A percentile compares a stretch with the other conserved stretches of the same genome.
Conservation (phyloP, 352 stramenopile species). For the Pythium plurisporium region DNA sequence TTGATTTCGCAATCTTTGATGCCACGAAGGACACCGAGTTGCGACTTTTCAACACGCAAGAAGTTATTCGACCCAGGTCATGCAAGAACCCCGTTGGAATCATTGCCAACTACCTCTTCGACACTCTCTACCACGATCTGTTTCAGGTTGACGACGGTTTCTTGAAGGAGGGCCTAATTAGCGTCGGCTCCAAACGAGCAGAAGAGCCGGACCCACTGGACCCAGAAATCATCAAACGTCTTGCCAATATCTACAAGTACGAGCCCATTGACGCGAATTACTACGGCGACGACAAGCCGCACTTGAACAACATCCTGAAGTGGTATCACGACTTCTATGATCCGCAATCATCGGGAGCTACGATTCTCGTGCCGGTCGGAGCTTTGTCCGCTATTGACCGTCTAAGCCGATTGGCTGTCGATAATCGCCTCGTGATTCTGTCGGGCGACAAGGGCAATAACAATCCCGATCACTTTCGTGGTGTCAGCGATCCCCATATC, state of each 20-base stretch:
- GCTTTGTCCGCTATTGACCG: constrained; percentile 47
- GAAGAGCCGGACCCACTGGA: constrained; percentile 84
- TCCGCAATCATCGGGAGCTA: constrained; percentile 54
- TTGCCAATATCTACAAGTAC: constrained; percentile 90
- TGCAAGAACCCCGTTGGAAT: constrained; percentile 87
- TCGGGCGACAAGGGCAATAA: constrained; percentile 94
- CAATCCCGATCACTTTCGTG: constrained; percentile 90
- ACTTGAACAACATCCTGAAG: constrained; percentile 89
- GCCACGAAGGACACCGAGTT: constrained; percentile 86
- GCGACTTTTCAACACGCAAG: constrained; percentile 52
- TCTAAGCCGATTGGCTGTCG: constrained; percentile 15
- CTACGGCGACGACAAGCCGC: constrained; percentile 62
- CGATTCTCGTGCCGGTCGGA: constrained; percentile 89
- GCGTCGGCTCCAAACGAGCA: constrained; percentile 67
- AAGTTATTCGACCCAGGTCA: constrained; percentile 40
- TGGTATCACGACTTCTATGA: constrained; percentile 88
- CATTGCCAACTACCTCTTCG: constrained; percentile 94
- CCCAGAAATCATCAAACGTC: constrained; percentile 91
- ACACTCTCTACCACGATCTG: constrained; percentile 91
- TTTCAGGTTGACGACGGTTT: constrained; percentile 85
- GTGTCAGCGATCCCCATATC: constrained; percentile 92
- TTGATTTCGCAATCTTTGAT: constrained; percentile 94
- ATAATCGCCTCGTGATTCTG: constrained; percentile 72
- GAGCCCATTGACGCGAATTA: constrained; percentile 74
- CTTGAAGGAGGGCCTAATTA: constrained; percentile 90